Evolutionary conservation across 306 rosid genomes (phyloP).

Genomic region (Spatholobus suberectus): DNA sequence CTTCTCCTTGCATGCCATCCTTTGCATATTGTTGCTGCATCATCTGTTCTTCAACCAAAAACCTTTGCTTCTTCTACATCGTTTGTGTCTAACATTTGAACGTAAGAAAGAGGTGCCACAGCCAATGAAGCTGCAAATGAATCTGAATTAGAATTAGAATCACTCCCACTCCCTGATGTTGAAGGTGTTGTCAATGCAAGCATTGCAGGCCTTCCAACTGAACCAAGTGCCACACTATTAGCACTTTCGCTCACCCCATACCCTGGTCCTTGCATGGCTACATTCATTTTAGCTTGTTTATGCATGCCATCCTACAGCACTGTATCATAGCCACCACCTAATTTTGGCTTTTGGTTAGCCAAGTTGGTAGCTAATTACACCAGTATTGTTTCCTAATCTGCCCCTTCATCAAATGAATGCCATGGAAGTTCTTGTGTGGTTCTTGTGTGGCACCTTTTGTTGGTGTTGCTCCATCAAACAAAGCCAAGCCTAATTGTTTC

Average conservation of each 20-base stretch:
- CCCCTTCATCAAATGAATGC: constrained; percentile 67
- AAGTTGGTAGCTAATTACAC: constrained; percentile 70
- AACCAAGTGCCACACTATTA: constrained; percentile 80
- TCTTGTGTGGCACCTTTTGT: constrained; percentile 32
- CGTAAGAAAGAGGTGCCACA: constrained; percentile 78
- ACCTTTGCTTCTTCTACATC: constrained; percentile 83
- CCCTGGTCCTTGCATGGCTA: constrained; percentile 56
- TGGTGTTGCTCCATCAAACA: constrained; percentile 62
- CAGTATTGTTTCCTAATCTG: constrained; percentile 82
- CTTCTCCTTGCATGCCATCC: constrained; percentile 76
- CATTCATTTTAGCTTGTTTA: constrained; percentile 48
- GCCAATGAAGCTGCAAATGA: constrained; percentile 74
- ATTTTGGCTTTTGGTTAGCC: constrained; percentile 49
- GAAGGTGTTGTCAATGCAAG: too few relatives aligned
- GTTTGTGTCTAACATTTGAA: constrained; percentile 97
- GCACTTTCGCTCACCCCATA: constrained; percentile 74
- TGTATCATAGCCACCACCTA: constrained; percentile 78
- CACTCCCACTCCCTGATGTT: too few relatives aligned
- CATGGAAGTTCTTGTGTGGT: constrained; percentile 69
- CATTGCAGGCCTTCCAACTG: too few relatives aligned
- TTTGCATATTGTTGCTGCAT: constrained; percentile 81
- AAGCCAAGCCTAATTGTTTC: constrained; percentile 66
- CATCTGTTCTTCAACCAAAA: too few relatives aligned
- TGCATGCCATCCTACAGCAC: constrained; percentile 80
- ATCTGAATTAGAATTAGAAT: too few relatives aligned